These are phyloP conservation scores for Naganishia albida DNA, from an alignment of 1,284 basidiomycete genomes.

Conservation along the genomic window DNA sequence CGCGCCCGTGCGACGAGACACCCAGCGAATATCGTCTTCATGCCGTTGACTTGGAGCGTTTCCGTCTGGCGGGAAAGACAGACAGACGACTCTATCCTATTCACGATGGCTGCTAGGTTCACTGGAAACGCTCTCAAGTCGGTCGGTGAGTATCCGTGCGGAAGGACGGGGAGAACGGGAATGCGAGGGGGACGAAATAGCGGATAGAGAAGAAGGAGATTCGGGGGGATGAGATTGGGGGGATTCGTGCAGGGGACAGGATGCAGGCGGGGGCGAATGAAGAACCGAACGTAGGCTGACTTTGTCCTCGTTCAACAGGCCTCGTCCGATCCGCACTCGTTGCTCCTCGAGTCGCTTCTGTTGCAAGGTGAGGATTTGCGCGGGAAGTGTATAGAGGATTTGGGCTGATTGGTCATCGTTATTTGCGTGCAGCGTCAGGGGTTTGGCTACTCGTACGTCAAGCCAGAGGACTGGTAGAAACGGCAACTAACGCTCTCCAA, in stretches of 20 bases:
- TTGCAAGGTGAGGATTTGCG: constrained; percentile 36
- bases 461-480: constrained; percentile 31
- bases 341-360: constrained; percentile 44
- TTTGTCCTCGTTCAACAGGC: constrained; percentile 30
- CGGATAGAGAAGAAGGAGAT: neutral
- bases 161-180: neutral
- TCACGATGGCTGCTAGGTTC: constrained; percentile 35
- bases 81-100: neutral
- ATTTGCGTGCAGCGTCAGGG: constrained; percentile 39
- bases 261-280: neutral
- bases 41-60: neutral
- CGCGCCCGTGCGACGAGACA: constrained; percentile 10
- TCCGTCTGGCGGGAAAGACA: neutral
- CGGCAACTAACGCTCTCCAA: neutral
- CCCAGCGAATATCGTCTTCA: constrained; percentile 13
- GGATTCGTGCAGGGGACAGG: neutral
- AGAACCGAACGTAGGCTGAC: neutral
- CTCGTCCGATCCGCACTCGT: constrained; percentile 43
- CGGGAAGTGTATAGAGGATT: neutral
- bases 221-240: neutral
- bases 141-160: constrained; percentile 10
- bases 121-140: constrained; percentile 32
- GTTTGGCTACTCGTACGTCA: constrained; percentile 46
- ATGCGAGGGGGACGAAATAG: neutral
- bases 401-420: constrained; percentile 10